Base-by-base conservation (phyloP, 2,329 filamentous ascomycete genomes). In the Verticillium alfalfae region DNA sequence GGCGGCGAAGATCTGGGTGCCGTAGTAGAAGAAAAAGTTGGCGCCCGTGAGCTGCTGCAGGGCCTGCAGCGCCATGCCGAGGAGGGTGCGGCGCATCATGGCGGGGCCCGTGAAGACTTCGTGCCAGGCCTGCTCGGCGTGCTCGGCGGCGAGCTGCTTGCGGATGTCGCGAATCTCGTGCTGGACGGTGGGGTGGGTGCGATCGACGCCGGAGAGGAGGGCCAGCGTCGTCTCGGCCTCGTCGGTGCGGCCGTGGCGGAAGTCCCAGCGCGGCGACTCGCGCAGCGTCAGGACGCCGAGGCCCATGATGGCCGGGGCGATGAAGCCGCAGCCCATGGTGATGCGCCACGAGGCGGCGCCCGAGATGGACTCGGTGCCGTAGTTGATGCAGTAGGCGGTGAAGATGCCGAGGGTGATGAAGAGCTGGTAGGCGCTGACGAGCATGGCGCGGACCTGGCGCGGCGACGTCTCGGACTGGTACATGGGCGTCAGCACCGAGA, bases 321-420 rank as follows among this genome's bases (percentile, higher is more conserved):
- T 71, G 66, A 84, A 83, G 22, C 80, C 79, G n/a, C 86, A 73
- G 10, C 78, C 82, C 67, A 83, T 82, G 58, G 88, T 84, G 7
- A 90, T 83, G 64, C 87, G 79, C 87, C 88, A 91, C 13, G 85
- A 80, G 2, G 79, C 78, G 26, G 81, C 80, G 65, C 74, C 77
- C 1, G 58, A 18, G 58, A 76, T 76, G 2, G 65, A 31, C 58
- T 84, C 76, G 7, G 87, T 90, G 7, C 86, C 86, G 69, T 77
- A 89, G 71, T 89, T 88, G 72, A 84, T 78, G 72, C 84, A 79
- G 67, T 84, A 82, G 41, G 80, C 78, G 31, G 75, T 76, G 78
- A 81, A 86, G 70, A 91, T 89, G 57, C 88, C 88, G 34, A 89
- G 76, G 0, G 88, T 90, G 70, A 90, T 87, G 71, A 89, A 84